These are phyloP conservation scores for Debaryomyces tyrocola DNA, from an alignment of 805 yeast genomes.

Conservation along the genomic window DNA sequence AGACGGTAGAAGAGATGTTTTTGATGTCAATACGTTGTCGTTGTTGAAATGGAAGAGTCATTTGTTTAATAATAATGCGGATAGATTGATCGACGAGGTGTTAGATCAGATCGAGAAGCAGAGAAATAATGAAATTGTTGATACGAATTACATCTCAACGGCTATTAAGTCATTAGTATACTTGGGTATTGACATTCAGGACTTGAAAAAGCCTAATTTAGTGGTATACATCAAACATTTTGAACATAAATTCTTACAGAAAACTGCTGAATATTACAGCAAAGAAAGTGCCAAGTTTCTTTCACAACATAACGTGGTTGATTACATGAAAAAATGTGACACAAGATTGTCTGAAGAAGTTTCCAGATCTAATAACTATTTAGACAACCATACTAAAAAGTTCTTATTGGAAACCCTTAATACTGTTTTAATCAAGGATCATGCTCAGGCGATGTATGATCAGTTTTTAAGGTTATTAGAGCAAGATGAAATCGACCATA, in stretches of 20 bases:
- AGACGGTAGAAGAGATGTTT: slow-evolving; percentile 86
- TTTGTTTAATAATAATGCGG: slow-evolving; percentile 69
- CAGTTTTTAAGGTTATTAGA: slow-evolving; percentile 78
- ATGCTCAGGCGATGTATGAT: slow-evolving; percentile 70
- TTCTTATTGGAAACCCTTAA: slow-evolving; percentile 76
- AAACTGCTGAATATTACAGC: slow-evolving; percentile 65
- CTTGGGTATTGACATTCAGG: slow-evolving; percentile 88
- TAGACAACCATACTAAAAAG: slow-evolving; percentile 83
- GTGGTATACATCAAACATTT: slow-evolving; percentile 79
- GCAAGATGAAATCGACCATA: slow-evolving; percentile 68
- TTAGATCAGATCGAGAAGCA: slow-evolving; percentile 74
- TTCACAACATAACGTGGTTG: slow-evolving; percentile 77
- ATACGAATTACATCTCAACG: slow-evolving; percentile 61
- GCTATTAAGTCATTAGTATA: slow-evolving; percentile 86
- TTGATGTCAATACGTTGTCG: slow-evolving; percentile 88
- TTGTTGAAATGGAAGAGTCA: slow-evolving; percentile 84
- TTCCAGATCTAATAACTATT: slow-evolving; percentile 69
- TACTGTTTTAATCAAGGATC: slow-evolving; percentile 72
- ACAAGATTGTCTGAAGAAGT: slow-evolving; percentile 81
- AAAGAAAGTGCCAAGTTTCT: slow-evolving; percentile 69
- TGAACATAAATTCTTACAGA: slow-evolving; percentile 72
- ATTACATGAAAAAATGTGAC: slow-evolving; percentile 85
- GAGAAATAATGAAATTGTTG: slow-evolving; percentile 74
- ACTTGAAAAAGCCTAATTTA: slow-evolving; percentile 80
- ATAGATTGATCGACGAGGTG: slow-evolving; percentile 63